Base-by-base conservation (phyloP, 1,139 yeast genomes). In the Maudiozyma humilis region DNA sequence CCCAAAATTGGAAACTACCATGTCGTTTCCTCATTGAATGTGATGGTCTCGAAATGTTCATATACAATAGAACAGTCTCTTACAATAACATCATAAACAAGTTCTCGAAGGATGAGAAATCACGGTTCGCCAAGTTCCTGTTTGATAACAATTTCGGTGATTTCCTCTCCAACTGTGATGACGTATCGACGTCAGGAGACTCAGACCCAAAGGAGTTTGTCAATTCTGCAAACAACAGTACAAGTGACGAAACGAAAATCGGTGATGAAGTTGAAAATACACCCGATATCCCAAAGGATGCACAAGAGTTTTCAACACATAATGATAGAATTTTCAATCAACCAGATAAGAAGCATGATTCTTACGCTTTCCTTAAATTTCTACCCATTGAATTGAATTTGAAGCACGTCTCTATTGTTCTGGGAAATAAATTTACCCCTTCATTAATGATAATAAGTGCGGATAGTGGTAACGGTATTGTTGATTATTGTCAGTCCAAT, bases 351-450 rank as follows among this genome's bases (percentile, higher is more conserved):
- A 30, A 39, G 3, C 36, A 38, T 4, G 35, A 31, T 17, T 36
- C 55, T 32, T 27, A 36, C 27, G 31, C 46, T 12, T 57, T 78
- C 23, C 55, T 72, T 32, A 65, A 68, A 27, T 48, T 76, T 5
- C 60, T 82, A 25, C 95, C 95, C 0, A 51, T 85, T 1, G 74
- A 75, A 35, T 45, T 82, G 3, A 65, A 67, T 20, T 66, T 84
- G n/a, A 73, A 71, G 40, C 81, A 77, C 46, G 89, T 91, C 1
- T 83, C 95, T 0, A 47, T 86, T 31, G 81, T 87, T 1, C 56
- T 87, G 31, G 98, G 98, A 6, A 89, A 88, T 62, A 69, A 75
- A 44, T 72, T 77, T 12, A 87, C 96, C 0, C 84, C 94, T 1
- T 76, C 89, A 0, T 66, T 91, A 12, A 51, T 84, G 39, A 79